Evolutionary conservation across 2,329 filamentous ascomycete species (phyloP).

Genomic region (Fusarium papillatum): DNA sequence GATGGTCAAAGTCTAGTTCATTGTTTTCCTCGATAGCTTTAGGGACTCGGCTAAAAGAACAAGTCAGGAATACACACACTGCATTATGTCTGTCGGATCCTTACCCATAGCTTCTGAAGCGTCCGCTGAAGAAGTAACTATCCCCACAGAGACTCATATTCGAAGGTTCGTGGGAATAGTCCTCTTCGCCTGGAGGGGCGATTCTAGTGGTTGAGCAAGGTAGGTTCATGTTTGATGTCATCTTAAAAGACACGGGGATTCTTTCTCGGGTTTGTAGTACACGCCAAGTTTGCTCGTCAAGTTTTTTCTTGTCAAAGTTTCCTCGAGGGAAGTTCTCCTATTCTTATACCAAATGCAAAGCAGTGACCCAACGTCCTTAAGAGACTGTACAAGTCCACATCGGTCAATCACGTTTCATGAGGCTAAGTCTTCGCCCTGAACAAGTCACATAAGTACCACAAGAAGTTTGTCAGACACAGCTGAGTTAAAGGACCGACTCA

Average conservation of each 20-base stretch:
- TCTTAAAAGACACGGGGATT: neutral
- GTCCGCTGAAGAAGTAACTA: constrained; percentile 39
- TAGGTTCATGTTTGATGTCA: constrained; percentile 2
- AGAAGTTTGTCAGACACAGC: constrained; percentile 8
- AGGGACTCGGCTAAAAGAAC: constrained; percentile 13
- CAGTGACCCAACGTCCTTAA: neutral
- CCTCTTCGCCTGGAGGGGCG: constrained; percentile 9
- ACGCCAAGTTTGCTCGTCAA: neutral
- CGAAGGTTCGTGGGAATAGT: constrained; percentile 25
- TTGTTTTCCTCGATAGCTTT: neutral
- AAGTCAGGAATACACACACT: neutral
- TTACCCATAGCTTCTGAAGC: constrained; percentile 35
- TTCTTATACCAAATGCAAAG: neutral
- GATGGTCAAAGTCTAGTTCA: constrained; percentile 20
- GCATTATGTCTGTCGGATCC: neutral
- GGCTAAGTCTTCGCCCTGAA: neutral
- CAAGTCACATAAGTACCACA: constrained; percentile 16
- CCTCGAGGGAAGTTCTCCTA: neutral
- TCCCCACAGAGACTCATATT: constrained; percentile 35
- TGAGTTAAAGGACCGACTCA: constrained; percentile 24
- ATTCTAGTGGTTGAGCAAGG: neutral
- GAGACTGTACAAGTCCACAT: neutral
- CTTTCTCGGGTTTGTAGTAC: neutral
- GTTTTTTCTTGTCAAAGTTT: neutral
- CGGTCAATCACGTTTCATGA: constrained; percentile 23